Percentiles rank a stretch among this genome's conserved stretches.
These are phyloP conservation scores for Tilletia caries DNA, from an alignment of 1,284 basidiomycete species.

Conservation along the genomic window DNA sequence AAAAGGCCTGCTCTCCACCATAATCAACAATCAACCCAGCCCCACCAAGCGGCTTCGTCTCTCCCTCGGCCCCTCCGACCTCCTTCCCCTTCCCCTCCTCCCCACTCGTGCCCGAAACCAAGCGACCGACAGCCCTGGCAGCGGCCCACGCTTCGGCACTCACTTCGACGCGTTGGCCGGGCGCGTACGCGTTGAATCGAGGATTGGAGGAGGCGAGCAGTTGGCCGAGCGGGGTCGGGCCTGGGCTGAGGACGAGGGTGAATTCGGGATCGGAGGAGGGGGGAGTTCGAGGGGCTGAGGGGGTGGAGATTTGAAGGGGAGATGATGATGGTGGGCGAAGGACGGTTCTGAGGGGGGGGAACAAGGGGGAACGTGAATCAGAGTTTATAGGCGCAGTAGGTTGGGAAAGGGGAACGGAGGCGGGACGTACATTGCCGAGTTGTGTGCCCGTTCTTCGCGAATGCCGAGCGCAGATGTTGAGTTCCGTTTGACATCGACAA, in stretches of 20 bases:
- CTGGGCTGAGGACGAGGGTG: constrained; percentile 67
- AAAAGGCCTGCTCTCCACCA: constrained; percentile 70
- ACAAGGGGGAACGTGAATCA: neutral
- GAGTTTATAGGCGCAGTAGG: neutral
- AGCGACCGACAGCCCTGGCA: constrained; percentile 41
- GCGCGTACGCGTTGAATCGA: constrained; percentile 35
- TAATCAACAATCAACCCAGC: constrained; percentile 87
- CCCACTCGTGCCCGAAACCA: constrained; percentile 41
- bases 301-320: constrained; percentile 24
- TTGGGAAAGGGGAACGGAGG: neutral
- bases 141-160: constrained; percentile 46
- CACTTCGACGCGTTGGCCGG: constrained; percentile 49
- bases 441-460: neutral
- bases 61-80: constrained; percentile 21
- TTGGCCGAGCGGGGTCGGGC: constrained; percentile 65
- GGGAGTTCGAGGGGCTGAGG: constrained; percentile 2
- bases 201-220: constrained; percentile 55
- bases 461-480: neutral
- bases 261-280: constrained; percentile 35
- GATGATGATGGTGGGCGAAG: constrained; percentile 20
- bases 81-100: too few relatives aligned
- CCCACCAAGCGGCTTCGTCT: constrained; percentile 59
- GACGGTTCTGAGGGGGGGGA: neutral
- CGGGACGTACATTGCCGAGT: neutral
- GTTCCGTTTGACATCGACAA: constrained; percentile 62